A percentile compares a stretch with the other conserved stretches of the same genome.
phyloP scores from a whole-genome alignment of 306 rosid genomes.

The Trifolium pratense region DNA sequence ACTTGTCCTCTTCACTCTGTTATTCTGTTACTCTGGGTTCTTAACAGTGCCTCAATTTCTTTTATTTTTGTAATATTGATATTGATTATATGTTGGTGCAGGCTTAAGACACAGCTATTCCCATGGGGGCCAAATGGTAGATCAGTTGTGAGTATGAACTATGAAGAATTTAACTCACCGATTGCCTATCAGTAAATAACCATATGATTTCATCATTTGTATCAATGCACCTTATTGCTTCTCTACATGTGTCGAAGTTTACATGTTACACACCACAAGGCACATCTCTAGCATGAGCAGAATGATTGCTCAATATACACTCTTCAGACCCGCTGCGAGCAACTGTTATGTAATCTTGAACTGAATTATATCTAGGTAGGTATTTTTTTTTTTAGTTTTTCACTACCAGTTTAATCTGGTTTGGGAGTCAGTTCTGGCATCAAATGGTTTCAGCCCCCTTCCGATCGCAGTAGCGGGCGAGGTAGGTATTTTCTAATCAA shows the following conservation, averaged over 20 bases:
- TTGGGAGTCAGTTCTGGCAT: no score
- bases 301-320: neutral
- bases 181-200: constrained; percentile 17
- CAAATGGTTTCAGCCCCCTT: no score
- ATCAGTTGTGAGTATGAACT: constrained; percentile 22
- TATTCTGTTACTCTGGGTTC: no score
- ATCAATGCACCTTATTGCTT: constrained; percentile 10
- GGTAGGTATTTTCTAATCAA: neutral
- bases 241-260: constrained; percentile 4
- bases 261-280: constrained; percentile 19
- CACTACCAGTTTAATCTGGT: no score
- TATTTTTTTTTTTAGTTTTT: no score
- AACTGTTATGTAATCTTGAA: constrained; percentile 10
- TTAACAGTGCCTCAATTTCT: constrained; percentile 33
- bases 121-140: constrained; percentile 21
- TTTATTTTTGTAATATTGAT: constrained; percentile 1
- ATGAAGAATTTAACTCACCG: constrained; percentile 35
- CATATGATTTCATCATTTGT: neutral
- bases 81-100: constrained; percentile 7
- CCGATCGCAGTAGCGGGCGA: no score
- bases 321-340: neutral
- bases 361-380: neutral
- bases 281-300: constrained; percentile 22
- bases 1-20: no score
- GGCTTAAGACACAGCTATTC: constrained; percentile 31